Base-by-base conservation (phyloP, 1,284 basidiomycete species). In the Trichosporon coremiiforme region DNA sequence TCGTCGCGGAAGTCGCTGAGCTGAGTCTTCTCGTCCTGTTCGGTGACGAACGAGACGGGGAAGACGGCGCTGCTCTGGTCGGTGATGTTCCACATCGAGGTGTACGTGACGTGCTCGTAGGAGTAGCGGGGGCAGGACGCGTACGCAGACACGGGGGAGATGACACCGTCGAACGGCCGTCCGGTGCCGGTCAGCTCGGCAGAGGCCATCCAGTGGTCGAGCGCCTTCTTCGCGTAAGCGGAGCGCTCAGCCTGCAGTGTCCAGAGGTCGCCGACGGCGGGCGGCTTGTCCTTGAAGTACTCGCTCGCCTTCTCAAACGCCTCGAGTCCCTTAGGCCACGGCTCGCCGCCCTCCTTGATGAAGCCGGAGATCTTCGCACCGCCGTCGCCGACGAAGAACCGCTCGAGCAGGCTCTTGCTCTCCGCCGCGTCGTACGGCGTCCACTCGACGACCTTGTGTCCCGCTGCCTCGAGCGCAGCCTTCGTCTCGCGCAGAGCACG, bases 11-110 rank as follows among this genome's bases (percentile, higher is more conserved):
- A 89, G 22, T 79, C 75, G 0, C 83, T 81, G 8, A 31, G 20
- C 81, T 77, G 33, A 79, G 80, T 71, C 85, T 86, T 60, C 75
- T 75, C 73, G 47, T 80, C 79, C 15, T 69, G 67, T 2, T 84
- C 85, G 76, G 90, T 87, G 15, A 89, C 89, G 64, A 77, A 85
- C 0, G 88, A 86, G 4, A 90, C 89, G 0, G 92, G 92, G 74
- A 94, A 86, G 4, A 87, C 84, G n/a, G 90, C 80, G 82, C 73
- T 62, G 31, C 73, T 69, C 67, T 78, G 76, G 70, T 79, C 79
- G 29, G 73, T 73, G 29, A 81, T 75, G 70, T 81, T 81, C 77
- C 78, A 81, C 47, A 78, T 73, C n/a, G 73, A 75, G 12, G 80
- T 81, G 71, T 81, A 81, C 4, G 72, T 70, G 31, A 78, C 74